Base-by-base conservation (phyloP, 768 basidiomycete species). In the Lyophyllum decastes region DNA sequence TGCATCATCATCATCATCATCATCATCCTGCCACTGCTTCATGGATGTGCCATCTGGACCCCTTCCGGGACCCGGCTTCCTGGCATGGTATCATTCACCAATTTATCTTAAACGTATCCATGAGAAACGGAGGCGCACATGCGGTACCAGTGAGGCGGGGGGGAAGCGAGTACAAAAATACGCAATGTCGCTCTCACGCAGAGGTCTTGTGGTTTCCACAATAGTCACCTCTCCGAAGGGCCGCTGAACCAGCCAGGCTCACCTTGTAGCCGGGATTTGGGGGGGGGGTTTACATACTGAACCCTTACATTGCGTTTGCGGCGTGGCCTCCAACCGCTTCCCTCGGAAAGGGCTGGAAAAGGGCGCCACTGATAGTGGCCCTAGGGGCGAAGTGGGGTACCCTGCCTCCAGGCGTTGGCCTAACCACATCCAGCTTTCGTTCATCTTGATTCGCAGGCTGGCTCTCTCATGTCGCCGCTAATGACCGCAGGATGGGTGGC, bases 321-420 rank as follows among this genome's bases (percentile, higher is more conserved):
- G 49, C 49, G 22, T 21, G 33, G 17, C 34, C 44, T n/a, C 45
- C 17, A 47, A 57, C 49, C 53, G 57, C 43, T 58, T 51, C 50
- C 38, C 48, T 55, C 60, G 60, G 60, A 49, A 38, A 55, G 51
- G 35, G 49, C 50, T 49, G 25, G 43, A 58, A 52, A 30, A 43
- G 51, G 56, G 38, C 49, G 44, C 21, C 19, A 38, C 51, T 44
- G 38, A 22, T 35, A 35, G 45, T 27, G 27, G 54, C 55, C 21
- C n/a, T 16, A 30, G 30, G 30, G 35, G 35, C 14, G 8, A 16
- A 4, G 24, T n/a, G 51, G 40, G 52, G 38, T 19, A 22, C 27
- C 12, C 26, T 35, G 12, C 43, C 48, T 43, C 49, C 34, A 33
- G 27, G 46, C 40, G 16, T 27, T 27, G 34, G 46, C 40, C 40